These are phyloP conservation scores for Tuber aestivum DNA, from an alignment of 495 filamentous ascomycete genomes.

Conservation along the genomic window DNA sequence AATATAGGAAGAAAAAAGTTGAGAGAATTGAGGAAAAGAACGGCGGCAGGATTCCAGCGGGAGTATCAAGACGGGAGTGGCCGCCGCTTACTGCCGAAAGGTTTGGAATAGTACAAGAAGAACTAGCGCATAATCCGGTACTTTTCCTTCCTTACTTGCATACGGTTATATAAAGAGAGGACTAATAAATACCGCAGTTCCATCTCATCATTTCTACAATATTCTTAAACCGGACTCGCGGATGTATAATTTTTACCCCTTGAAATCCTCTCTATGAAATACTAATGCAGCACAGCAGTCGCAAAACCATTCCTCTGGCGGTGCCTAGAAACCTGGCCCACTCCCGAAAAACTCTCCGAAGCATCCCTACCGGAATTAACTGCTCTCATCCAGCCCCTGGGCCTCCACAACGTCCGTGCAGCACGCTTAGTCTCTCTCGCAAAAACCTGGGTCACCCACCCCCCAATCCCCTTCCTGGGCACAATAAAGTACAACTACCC, in stretches of 20 bases:
- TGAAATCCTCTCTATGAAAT: background rate
- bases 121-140: constrained; percentile 28
- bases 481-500: constrained; percentile 70
- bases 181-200: constrained; percentile 45
- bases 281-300: constrained; percentile 40
- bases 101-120: constrained; percentile 38
- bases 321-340: constrained; percentile 64
- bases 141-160: background rate
- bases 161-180: background rate
- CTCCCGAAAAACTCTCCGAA: constrained; percentile 56
- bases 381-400: constrained; percentile 62
- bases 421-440: constrained; percentile 62
- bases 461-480: constrained; percentile 55
- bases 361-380: constrained; percentile 57
- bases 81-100: constrained; percentile 24
- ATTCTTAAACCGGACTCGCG: constrained; percentile 76
- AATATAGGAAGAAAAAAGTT: background rate
- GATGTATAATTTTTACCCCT: constrained; percentile 40
- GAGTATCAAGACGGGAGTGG: constrained; percentile 23
- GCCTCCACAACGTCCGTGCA: constrained; percentile 62
- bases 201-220: constrained; percentile 67
- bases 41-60: constrained; percentile 15
- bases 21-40: background rate
- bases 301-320: constrained; percentile 70
- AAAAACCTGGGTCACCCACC: constrained; percentile 59